phyloP scores from a whole-genome alignment of 2,329 filamentous ascomycete species.

The Rhinocladiella similis region DNA sequence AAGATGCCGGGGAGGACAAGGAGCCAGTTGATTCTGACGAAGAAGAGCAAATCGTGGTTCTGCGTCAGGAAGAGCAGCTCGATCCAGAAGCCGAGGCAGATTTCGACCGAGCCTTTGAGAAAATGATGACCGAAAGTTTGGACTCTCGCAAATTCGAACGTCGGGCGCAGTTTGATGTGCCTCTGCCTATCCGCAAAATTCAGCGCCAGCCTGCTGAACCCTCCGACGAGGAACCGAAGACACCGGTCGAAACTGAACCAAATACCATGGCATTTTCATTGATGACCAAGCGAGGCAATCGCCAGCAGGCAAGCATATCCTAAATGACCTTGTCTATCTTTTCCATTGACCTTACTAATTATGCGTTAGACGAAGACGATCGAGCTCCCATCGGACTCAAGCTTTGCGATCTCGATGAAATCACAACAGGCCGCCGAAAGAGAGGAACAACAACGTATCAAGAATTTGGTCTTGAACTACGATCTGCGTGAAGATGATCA shows the following conservation, averaged over 20 bases:
- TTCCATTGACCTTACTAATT: slow-evolving; percentile 10
- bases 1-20: slow-evolving; percentile 45
- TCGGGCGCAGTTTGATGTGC: slow-evolving; percentile 93
- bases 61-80: slow-evolving; percentile 81
- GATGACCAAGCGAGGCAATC: slow-evolving; percentile 92
- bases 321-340: not conserved
- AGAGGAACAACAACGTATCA: slow-evolving; percentile 97
- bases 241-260: slow-evolving; percentile 19
- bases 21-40: slow-evolving; percentile 58
- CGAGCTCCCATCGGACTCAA: slow-evolving; percentile 81
- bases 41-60: slow-evolving; percentile 90
- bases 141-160: slow-evolving; percentile 96
- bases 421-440: slow-evolving; percentile 91
- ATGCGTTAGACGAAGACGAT: slow-evolving; percentile 76
- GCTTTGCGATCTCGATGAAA: slow-evolving; percentile 94
- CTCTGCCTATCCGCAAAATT: slow-evolving; percentile 79
- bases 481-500: slow-evolving; percentile 85
- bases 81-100: slow-evolving; percentile 95
- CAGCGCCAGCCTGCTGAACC: slow-evolving; percentile 59
- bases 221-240: slow-evolving; percentile 34
- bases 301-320: slow-evolving; percentile 70
- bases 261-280: slow-evolving; percentile 95
- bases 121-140: slow-evolving; percentile 96
- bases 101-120: slow-evolving; percentile 95
- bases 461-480: slow-evolving; percentile 94